phyloP scores from a whole-genome alignment of 768 basidiomycete species.

The Psilocybe cyanescens region DNA sequence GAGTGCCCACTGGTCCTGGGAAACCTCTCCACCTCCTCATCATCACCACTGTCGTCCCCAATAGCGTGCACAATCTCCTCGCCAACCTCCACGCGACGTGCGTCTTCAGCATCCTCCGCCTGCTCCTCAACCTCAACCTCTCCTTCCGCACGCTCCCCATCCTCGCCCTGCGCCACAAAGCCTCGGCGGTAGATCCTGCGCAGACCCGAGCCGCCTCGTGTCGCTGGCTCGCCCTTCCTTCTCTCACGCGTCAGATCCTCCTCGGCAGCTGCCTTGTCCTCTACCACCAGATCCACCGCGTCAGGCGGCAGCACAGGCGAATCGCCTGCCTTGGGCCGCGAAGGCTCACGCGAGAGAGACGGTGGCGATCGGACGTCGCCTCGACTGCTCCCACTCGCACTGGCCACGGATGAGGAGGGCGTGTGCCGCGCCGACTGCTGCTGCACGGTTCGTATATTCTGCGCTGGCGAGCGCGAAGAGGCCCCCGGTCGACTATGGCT shows the following conservation, averaged over 20 bases:
- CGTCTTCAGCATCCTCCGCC: conserved; percentile 22
- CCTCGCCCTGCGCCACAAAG: conserved; percentile 40
- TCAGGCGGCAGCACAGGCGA: conserved; percentile 56
- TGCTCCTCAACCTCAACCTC: conserved; percentile 46
- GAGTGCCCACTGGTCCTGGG: conserved; percentile 9
- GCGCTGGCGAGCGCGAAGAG: conserved; percentile 20
- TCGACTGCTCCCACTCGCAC: conserved; percentile 30
- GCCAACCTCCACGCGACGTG: conserved; percentile 39
- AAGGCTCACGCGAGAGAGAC: conserved; percentile 34
- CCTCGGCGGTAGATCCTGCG: conserved; percentile 58
- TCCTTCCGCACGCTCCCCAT: conserved; percentile 30
- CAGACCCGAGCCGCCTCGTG: conserved; percentile 40
- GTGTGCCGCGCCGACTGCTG: conserved; percentile 14
- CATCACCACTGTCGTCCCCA: conserved; percentile 35
- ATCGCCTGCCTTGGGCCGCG: conserved; percentile 21
- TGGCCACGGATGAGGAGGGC: conserved; percentile 22
- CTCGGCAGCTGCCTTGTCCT: conserved; percentile 60
- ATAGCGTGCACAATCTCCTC: conserved; percentile 41
- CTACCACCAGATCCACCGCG: conserved; percentile 89
- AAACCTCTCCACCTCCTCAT: conserved; percentile 24
- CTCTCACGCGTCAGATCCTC: conserved; percentile 57
- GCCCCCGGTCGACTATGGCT: conserved; percentile 5
- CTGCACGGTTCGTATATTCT: conserved; percentile 15
- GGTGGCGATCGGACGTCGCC: conserved; percentile 30
- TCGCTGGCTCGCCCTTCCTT: conserved; percentile 64